Evolutionary conservation across 148 eudicot genomes (phyloP).

Genomic region (Cornus suecica): DNA sequence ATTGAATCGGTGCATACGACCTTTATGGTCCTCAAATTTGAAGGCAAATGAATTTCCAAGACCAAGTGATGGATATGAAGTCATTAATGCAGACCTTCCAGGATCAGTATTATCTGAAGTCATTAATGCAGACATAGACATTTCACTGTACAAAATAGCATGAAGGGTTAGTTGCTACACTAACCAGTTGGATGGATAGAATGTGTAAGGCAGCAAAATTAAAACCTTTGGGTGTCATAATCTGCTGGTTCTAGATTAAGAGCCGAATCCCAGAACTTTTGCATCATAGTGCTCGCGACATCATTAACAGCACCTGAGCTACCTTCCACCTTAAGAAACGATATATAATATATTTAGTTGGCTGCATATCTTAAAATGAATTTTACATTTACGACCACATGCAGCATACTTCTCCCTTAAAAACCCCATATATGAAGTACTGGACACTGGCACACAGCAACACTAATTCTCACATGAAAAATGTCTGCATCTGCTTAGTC

Average conservation of each 20-base stretch:
- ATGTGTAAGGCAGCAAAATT: constrained; percentile 12
- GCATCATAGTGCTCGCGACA: constrained; percentile 86
- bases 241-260: constrained; percentile 78
- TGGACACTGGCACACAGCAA: neutral
- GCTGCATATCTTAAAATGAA: neutral
- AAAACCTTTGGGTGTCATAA: constrained; percentile 76
- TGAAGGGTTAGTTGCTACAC: constrained; percentile 7
- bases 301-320: constrained; percentile 79
- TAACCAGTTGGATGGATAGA: constrained; percentile 3
- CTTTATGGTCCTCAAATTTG: constrained; percentile 74
- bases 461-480: constrained; percentile 4
- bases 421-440: constrained; percentile 2
- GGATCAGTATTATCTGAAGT: constrained; percentile 62
- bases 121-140: constrained; percentile 67
- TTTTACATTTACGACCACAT: neutral
- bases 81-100: constrained; percentile 48
- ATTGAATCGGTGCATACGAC: constrained; percentile 82
- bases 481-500: neutral
- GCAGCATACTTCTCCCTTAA: neutral
- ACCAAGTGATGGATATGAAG: constrained; percentile 80
- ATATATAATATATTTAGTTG: constrained; percentile 15
- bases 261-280: constrained; percentile 99
- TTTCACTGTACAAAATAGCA: constrained; percentile 52
- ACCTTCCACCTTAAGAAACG: constrained; percentile 60
- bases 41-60: constrained; percentile 76